Evolutionary conservation across 75 land plant genomes (phyloP).

Genomic region (Cryptomeria japonica): DNA sequence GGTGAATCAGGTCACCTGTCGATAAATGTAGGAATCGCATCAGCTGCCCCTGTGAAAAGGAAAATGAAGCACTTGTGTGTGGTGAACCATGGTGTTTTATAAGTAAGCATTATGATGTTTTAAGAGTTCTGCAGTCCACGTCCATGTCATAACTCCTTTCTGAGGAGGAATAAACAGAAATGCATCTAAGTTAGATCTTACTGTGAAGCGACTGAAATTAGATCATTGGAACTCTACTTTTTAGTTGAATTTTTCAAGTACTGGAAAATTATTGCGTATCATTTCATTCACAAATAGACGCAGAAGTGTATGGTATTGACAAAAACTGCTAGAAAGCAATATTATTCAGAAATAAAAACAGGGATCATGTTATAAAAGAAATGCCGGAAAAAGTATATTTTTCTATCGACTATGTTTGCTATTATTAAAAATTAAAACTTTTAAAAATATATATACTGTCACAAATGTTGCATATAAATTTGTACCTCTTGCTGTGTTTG

Average conservation of each 20-base stretch:
- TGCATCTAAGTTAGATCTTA: not conserved
- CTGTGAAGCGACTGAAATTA: not conserved
- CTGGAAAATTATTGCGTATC: not conserved
- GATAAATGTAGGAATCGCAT: slow-evolving; percentile 82
- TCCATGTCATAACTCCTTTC: not conserved
- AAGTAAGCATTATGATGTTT: not conserved
- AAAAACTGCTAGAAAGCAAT: too few species aligned
- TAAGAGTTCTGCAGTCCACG: not conserved
- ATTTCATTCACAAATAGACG: not conserved
- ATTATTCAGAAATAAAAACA: too few species aligned
- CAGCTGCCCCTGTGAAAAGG: slow-evolving; percentile 70
- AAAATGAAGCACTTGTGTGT: slow-evolving; percentile 92
- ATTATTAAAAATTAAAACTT: too few species aligned
- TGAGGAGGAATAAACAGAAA: not conserved
- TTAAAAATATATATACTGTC: too few species aligned
- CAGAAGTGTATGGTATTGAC: not conserved
- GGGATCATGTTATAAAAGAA: too few species aligned
- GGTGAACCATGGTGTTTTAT: slow-evolving; percentile 69
- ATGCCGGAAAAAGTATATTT: too few species aligned
- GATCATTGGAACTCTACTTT: not conserved
- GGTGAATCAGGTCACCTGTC: slow-evolving; percentile 43
- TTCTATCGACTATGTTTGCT: too few species aligned
- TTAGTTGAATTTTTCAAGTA: not conserved
- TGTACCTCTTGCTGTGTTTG: too few species aligned
- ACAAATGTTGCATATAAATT: too few species aligned